These are phyloP conservation scores for Uncinocarpus reesii DNA, from an alignment of 2,329 filamentous ascomycete species.

Conservation along the genomic window DNA sequence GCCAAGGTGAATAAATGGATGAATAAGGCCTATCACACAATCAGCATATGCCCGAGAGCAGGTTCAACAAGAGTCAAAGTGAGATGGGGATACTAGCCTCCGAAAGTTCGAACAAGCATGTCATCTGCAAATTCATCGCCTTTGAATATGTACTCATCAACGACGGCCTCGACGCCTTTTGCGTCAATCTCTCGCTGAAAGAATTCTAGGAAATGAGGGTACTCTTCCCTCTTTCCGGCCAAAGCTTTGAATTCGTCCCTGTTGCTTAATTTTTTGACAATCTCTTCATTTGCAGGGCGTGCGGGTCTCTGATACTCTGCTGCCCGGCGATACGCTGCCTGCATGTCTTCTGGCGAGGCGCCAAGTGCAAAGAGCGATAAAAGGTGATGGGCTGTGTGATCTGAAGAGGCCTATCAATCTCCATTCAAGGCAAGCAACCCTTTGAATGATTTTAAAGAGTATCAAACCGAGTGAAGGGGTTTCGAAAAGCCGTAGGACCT, in stretches of 20 bases:
- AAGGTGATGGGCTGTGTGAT: conserved; percentile 72
- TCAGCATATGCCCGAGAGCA: not conserved
- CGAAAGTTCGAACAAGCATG: conserved; percentile 58
- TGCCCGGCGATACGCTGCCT: conserved; percentile 56
- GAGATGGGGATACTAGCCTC: conserved; percentile 36
- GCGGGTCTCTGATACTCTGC: conserved; percentile 53
- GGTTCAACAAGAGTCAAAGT: not conserved
- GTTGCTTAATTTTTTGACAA: conserved; percentile 49
- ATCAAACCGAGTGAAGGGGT: not conserved
- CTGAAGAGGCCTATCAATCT: conserved; percentile 19
- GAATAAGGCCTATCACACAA: conserved; percentile 50
- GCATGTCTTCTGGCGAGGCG: conserved; percentile 50
- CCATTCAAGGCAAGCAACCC: not conserved
- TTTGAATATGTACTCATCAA: conserved; percentile 60
- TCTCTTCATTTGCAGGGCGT: conserved; percentile 38
- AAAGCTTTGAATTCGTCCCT: conserved; percentile 47
- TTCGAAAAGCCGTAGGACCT: not conserved
- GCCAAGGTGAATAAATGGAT: conserved; percentile 75
- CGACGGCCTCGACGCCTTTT: conserved; percentile 50
- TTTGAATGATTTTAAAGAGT: not conserved
- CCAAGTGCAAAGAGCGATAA: conserved; percentile 68
- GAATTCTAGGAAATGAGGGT: conserved; percentile 64
- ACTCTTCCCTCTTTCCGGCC: conserved; percentile 55
- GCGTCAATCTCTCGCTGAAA: conserved; percentile 63
- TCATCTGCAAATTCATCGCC: conserved; percentile 55